Evolutionary conservation across 495 filamentous ascomycete genomes (phyloP).

Genomic region (Hyaloscypha variabilis): DNA sequence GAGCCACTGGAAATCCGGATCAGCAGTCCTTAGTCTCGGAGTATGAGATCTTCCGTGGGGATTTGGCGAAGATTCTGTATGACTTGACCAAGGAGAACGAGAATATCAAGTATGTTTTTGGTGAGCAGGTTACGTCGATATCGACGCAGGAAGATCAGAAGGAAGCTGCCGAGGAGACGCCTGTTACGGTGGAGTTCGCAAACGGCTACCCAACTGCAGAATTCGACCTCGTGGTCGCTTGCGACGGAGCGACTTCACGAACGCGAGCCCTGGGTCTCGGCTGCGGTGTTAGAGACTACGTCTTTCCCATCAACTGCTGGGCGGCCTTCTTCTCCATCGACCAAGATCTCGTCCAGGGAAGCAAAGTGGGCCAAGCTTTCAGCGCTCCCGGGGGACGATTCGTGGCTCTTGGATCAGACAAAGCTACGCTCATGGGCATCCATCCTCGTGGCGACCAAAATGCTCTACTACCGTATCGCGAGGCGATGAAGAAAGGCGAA

Average conservation of each 20-base stretch:
- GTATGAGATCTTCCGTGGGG: constrained; percentile 59
- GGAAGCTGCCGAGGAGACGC: constrained; percentile 8
- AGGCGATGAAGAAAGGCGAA: constrained; percentile 41
- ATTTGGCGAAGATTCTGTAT: constrained; percentile 49
- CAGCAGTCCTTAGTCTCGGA: constrained; percentile 52
- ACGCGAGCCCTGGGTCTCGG: constrained; percentile 50
- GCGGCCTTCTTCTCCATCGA: constrained; percentile 44
- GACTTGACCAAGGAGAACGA: constrained; percentile 44
- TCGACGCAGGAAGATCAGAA: constrained; percentile 9
- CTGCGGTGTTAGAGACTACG: constrained; percentile 42
- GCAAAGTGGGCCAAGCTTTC: constrained; percentile 36
- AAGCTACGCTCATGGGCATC: constrained; percentile 38
- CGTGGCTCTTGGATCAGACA: constrained; percentile 37
- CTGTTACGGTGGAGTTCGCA: constrained; percentile 42
- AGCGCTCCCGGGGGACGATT: constrained; percentile 42
- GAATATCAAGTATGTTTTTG: constrained; percentile 46
- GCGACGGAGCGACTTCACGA: constrained; percentile 51
- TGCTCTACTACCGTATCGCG: constrained; percentile 37
- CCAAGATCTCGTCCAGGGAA: constrained; percentile 41
- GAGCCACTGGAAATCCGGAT: constrained; percentile 32
- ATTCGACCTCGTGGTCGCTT: constrained; percentile 52
- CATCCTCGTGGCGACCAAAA: constrained; percentile 33
- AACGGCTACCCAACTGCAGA: constrained; percentile 36
- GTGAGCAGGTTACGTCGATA: constrained; percentile 36
- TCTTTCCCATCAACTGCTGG: constrained; percentile 40